A percentile compares a stretch with the other conserved stretches of the same genome.
These are phyloP conservation scores for Misopates orontium DNA, from an alignment of 257 asterid species.

Conservation along the genomic window DNA sequence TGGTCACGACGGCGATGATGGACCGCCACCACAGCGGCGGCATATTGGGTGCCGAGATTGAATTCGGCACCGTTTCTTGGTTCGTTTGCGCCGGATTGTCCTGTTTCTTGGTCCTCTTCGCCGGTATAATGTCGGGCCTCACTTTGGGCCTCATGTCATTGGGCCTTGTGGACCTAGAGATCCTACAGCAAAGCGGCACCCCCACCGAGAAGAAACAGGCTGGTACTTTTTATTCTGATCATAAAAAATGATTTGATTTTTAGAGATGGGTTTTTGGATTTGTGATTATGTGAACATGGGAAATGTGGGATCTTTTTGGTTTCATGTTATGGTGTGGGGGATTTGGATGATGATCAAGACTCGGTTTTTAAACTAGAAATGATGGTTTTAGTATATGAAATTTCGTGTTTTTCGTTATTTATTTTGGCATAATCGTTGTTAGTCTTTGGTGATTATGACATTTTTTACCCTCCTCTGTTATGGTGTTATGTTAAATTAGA, in stretches of 20 bases:
- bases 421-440: too few relatives aligned
- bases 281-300: background rate
- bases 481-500: too few relatives aligned
- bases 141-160: constrained; percentile 91
- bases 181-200: constrained; percentile 89
- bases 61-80: constrained; percentile 77
- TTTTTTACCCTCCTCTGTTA: too few relatives aligned
- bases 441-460: too few relatives aligned
- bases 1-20: constrained; percentile 47
- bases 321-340: background rate
- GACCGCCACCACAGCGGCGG: constrained; percentile 24
- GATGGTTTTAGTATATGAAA: too few relatives aligned
- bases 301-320: background rate
- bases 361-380: too few relatives aligned
- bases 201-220: constrained; percentile 82
- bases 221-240: constrained; percentile 32
- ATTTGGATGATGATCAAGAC: too few relatives aligned
- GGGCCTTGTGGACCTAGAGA: constrained; percentile 93
- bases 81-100: constrained; percentile 77
- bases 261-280: background rate
- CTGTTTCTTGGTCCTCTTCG: constrained; percentile 73
- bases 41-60: constrained; percentile 63
- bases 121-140: constrained; percentile 93
- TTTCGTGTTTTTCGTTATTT: too few relatives aligned
- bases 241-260: background rate